Evolutionary conservation across 1,139 yeast species (phyloP).

Genomic region (Meyerozyma sp.): DNA sequence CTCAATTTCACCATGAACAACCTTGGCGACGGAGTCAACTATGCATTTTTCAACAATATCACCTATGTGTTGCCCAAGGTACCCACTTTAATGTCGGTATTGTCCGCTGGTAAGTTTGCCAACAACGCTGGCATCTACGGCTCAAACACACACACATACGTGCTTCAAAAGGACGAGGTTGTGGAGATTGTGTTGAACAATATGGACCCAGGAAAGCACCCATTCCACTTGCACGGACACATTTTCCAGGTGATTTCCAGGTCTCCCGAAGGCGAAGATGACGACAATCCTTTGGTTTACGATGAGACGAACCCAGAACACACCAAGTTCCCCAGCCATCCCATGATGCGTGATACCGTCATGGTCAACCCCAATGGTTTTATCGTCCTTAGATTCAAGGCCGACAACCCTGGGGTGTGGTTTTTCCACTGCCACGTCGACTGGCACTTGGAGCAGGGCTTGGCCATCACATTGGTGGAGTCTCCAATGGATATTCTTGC

Average conservation of each 20-base stretch:
- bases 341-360: conserved; percentile 62
- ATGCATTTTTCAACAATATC: conserved; percentile 69
- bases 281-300: conserved; percentile 48
- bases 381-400: conserved; percentile 60
- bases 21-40: conserved; percentile 66
- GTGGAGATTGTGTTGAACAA: conserved; percentile 72
- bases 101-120: conserved; percentile 46
- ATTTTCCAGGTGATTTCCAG: conserved; percentile 68
- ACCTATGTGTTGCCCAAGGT: conserved; percentile 61
- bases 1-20: conserved; percentile 62
- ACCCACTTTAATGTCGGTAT: conserved; percentile 57
- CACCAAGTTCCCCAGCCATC: conserved; percentile 53
- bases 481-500: conserved; percentile 53
- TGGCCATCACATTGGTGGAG: conserved; percentile 67
- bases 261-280: conserved; percentile 43
- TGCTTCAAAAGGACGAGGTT: conserved; percentile 55
- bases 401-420: conserved; percentile 91
- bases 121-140: conserved; percentile 54
- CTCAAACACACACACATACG: conserved; percentile 57
- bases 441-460: conserved; percentile 90
- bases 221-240: conserved; percentile 93
- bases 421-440: conserved; percentile 92
- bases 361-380: conserved; percentile 62
- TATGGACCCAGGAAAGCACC: conserved; percentile 79
- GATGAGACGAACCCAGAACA: conserved; percentile 46